Conservation (phyloP, 257 asterid genomes). For the Schizonepeta tenuifolia region DNA sequence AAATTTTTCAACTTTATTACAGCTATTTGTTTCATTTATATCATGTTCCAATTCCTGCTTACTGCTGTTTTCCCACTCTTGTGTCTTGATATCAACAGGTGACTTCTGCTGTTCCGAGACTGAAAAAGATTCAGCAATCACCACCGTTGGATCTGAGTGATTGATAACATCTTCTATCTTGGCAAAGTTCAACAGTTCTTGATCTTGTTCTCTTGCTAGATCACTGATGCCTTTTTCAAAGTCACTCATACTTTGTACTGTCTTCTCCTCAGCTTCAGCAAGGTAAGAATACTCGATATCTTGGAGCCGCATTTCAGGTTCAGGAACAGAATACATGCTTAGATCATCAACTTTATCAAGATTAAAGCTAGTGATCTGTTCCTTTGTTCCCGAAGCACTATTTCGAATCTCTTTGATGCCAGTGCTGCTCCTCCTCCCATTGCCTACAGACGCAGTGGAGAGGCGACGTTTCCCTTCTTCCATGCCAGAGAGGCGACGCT, state of each 20-base stretch:
- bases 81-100: conserved; percentile 25
- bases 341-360: conserved; percentile 26
- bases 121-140: conserved; percentile 30
- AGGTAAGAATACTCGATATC: conserved; percentile 34
- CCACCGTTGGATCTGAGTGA: conserved; percentile 32
- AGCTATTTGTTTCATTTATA: conserved; percentile 9
- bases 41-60: conserved; percentile 32
- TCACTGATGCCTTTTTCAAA: conserved; percentile 28
- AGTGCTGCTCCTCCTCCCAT: conserved; percentile 32
- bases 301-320: conserved; percentile 39
- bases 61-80: conserved; percentile 38
- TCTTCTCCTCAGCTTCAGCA: conserved; percentile 44
- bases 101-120: conserved; percentile 29
- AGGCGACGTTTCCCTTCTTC: conserved; percentile 36
- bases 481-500: conserved; percentile 31
- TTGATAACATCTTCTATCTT: conserved; percentile 31
- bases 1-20: conserved; percentile 20
- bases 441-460: conserved; percentile 28
- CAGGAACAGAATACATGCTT: conserved; percentile 18
- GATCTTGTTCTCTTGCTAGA: conserved; percentile 27
- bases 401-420: conserved; percentile 28
- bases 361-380: conserved; percentile 11
- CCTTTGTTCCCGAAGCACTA: conserved; percentile 34
- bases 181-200: conserved; percentile 32
- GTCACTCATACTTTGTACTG: conserved; percentile 14